Base-by-base conservation (phyloP, 306 rosid genomes). In the Malus fusca region DNA sequence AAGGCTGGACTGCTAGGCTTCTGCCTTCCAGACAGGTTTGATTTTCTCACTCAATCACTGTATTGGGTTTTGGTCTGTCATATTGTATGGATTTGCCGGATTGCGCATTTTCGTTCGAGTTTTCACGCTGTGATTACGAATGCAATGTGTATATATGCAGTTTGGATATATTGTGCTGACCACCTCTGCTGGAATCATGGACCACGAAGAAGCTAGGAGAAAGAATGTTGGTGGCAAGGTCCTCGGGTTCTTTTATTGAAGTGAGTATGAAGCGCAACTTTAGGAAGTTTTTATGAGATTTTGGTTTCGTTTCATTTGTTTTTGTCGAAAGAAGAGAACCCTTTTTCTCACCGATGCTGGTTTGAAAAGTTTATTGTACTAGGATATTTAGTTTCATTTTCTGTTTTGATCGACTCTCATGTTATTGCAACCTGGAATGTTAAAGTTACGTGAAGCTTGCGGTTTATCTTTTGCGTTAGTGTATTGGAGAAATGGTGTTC, bases 181-280 rank as follows among this genome's bases (percentile, higher is more conserved):
- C 4, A 83, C 86, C n/a, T 83, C 86, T 71, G 86, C 86, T 22
- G 86, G 86, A 28, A 83, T 83, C 80, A 83, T 83, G 86, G 86
- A 83, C 61, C 86, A 83, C 4, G 86, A 78, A 44, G 85, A 82
- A 42, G 85, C 85, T 14, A 73, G 85, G 77, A 82, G 85, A 75
- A 82, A 82, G 82, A 78, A 83, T 35, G 86, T 83, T 26, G 86
- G 86, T 56, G 86, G 86, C 63, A 83, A 83, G 33, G 86, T 83
- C 69, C 83, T 83, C 23, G 83, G 83, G 18, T 83, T 83, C 86
- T 79, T 83, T 72, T 83, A 79, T 66, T 83, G 60, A 75, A n/a
- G 42, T 51, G 28, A 59, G 35, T 43, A 51, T 70, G 71, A 37
- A 66, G 21, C 62, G 17, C 14, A 67, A 40, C 33, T 15, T 48